Evolutionary conservation across 192 early-diverging fungal species (phyloP).

Genomic region (Rhizophagus clarus): DNA sequence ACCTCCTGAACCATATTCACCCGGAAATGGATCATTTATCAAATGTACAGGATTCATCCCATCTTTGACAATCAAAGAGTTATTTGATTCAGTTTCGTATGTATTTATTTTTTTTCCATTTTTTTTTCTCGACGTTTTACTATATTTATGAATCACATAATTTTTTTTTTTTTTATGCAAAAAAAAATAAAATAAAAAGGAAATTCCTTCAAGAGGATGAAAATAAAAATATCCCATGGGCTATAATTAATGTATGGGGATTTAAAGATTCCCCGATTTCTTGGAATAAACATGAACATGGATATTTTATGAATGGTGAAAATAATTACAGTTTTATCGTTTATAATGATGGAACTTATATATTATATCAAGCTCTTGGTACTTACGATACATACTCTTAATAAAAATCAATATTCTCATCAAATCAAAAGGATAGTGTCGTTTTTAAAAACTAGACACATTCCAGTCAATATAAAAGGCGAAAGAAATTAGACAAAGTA

Average conservation of each 20-base stretch:
- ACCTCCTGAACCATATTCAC: slow-evolving; percentile 32
- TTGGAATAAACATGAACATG: slow-evolving; percentile 42
- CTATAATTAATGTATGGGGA: slow-evolving; percentile 43
- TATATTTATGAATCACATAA: not conserved
- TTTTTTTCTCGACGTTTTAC: not conserved
- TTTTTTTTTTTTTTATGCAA: not conserved
- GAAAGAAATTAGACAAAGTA: no score
- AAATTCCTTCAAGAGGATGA: slow-evolving; percentile 7
- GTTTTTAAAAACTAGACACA: no score
- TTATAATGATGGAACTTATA: slow-evolving; percentile 32
- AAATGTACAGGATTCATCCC: slow-evolving; percentile 45
- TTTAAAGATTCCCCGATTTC: slow-evolving; percentile 53
- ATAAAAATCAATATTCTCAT: no score
- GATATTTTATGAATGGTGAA: slow-evolving; percentile 44
- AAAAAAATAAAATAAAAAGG: slow-evolving; percentile 17
- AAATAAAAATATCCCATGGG: slow-evolving; percentile 33
- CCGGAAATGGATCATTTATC: slow-evolving; percentile 12
- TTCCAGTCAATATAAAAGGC: no score
- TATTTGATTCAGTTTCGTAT: slow-evolving; percentile 39
- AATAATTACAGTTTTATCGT: slow-evolving; percentile 49
- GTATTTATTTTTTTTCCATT: slow-evolving; percentile 13
- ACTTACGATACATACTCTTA: slow-evolving; percentile 16
- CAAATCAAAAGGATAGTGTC: no score
- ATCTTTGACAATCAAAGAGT: slow-evolving; percentile 25
- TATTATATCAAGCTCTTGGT: slow-evolving; percentile 25